Percentiles rank a stretch among this genome's conserved stretches.
Evolutionary conservation across 2,329 filamentous ascomycete species (phyloP).

Genomic region (Cryphonectria parasitica): DNA sequence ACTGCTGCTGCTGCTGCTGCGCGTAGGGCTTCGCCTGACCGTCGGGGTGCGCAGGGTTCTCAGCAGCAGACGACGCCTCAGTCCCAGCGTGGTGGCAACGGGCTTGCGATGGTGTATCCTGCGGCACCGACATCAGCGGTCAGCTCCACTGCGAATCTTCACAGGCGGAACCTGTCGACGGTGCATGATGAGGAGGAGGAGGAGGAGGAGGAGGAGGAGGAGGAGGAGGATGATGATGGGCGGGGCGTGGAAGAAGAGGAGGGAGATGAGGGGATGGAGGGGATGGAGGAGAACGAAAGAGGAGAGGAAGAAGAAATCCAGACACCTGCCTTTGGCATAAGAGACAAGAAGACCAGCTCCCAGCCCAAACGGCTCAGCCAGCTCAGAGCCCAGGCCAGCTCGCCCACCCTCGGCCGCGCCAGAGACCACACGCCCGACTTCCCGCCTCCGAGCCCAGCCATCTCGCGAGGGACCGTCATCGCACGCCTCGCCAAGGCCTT

Average conservation of each 20-base stretch:
- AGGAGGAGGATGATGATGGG: neutral
- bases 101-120: neutral
- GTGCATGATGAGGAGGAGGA: conserved; percentile 26
- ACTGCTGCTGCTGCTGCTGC: neutral
- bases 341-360: neutral
- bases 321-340: neutral
- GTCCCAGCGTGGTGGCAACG: neutral
- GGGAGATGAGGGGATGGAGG: neutral
- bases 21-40: neutral
- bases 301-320: neutral
- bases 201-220: neutral
- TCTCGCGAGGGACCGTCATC: conserved; percentile 33
- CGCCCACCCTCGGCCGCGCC: conserved; percentile 32
- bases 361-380: conserved; percentile 23
- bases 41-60: neutral
- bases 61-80: neutral
- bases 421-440: conserved; percentile 20
- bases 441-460: conserved; percentile 30
- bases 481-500: conserved; percentile 36
- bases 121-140: conserved; percentile 2
- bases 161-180: conserved; percentile 29
- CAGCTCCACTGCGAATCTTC: conserved; percentile 3
- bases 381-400: conserved; percentile 32
- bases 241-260: neutral
- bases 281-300: neutral